A percentile compares a stretch with the other conserved stretches of the same genome.
These are phyloP conservation scores for Fusarium subtropicale DNA, from an alignment of 2,329 filamentous ascomycete genomes.

Conservation along the genomic window DNA sequence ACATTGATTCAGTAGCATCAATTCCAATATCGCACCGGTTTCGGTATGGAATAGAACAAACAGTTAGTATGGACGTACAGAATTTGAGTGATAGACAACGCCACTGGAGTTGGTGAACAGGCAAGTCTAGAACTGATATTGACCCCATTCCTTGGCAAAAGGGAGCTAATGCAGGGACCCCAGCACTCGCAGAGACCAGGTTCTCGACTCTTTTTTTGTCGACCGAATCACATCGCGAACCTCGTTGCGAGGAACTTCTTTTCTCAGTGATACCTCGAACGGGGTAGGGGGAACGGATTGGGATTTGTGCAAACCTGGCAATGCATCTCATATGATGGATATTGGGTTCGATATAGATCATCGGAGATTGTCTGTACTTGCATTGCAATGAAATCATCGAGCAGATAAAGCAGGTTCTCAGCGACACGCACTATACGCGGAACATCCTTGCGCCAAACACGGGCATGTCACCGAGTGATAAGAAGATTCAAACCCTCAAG, in stretches of 20 bases:
- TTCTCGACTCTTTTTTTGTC: constrained; percentile 24
- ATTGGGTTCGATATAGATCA: constrained; percentile 14
- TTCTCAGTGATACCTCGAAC: constrained; percentile 16
- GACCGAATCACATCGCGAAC: constrained; percentile 9
- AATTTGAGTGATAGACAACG: constrained; percentile 8
- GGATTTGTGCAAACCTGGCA: constrained; percentile 7
- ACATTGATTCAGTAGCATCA: background rate
- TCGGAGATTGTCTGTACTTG: constrained; percentile 13
- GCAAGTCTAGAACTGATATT: constrained; percentile 22
- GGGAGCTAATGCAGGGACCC: constrained; percentile 37
- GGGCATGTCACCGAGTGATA: constrained; percentile 27
- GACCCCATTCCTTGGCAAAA: constrained; percentile 23
- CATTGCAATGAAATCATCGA: background rate
- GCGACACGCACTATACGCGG: constrained; percentile 17
- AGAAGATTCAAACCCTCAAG: constrained; percentile 17
- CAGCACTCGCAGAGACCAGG: constrained; percentile 30
- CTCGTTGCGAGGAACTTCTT: background rate
- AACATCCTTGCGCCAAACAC: constrained; percentile 18
- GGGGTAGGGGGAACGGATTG: constrained; percentile 11
- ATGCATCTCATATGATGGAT: background rate
- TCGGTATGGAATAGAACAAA: constrained; percentile 11
- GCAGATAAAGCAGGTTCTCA: background rate
- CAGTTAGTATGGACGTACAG: background rate
- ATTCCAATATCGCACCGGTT: constrained; percentile 11
- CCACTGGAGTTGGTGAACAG: constrained; percentile 27